A percentile compares a stretch with the other conserved stretches of the same genome.
Conservation (phyloP, 2,329 filamentous ascomycete species). For the Alternaria sp. region DNA sequence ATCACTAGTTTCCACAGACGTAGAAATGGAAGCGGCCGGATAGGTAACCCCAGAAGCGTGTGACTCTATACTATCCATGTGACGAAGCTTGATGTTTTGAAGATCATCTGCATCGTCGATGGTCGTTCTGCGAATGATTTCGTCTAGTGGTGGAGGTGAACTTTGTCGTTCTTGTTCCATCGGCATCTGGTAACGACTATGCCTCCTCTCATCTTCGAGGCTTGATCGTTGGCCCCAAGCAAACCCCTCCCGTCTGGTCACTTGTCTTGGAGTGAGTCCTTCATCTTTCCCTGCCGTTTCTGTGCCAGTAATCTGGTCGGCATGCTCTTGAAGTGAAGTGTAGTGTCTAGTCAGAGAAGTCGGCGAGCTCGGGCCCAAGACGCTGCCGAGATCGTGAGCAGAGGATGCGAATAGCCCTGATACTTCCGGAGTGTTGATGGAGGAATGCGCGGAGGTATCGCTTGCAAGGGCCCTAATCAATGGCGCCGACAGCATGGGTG, state of each 20-base stretch:
- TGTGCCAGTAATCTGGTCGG: conserved; percentile 19
- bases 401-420: conserved; percentile 12
- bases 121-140: conserved; percentile 26
- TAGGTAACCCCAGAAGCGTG: conserved; percentile 13
- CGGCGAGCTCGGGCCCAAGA: conserved; percentile 6
- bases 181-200: conserved; percentile 24
- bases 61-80: conserved; percentile 24
- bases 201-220: conserved; percentile 14
- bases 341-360: conserved; percentile 27
- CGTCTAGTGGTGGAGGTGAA: conserved; percentile 33
- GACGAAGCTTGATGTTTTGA: conserved; percentile 19
- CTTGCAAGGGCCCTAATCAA: conserved; percentile 10
- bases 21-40: conserved; percentile 1
- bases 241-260: conserved; percentile 39
- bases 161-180: conserved; percentile 14
- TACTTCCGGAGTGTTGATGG: conserved; percentile 3
- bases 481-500: conserved; percentile 27
- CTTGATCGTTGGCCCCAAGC: conserved; percentile 27
- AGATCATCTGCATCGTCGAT: conserved; percentile 21
- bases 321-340: conserved; percentile 41
- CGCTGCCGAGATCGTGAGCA: conserved; percentile 4
- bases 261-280: conserved; percentile 25
- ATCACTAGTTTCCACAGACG: conserved; percentile 4
- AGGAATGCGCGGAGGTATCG: conserved; percentile 14
- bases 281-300: conserved; percentile 8